phyloP scores from a whole-genome alignment of 2,329 filamentous ascomycete genomes.

The Aspergillus nomiae region DNA sequence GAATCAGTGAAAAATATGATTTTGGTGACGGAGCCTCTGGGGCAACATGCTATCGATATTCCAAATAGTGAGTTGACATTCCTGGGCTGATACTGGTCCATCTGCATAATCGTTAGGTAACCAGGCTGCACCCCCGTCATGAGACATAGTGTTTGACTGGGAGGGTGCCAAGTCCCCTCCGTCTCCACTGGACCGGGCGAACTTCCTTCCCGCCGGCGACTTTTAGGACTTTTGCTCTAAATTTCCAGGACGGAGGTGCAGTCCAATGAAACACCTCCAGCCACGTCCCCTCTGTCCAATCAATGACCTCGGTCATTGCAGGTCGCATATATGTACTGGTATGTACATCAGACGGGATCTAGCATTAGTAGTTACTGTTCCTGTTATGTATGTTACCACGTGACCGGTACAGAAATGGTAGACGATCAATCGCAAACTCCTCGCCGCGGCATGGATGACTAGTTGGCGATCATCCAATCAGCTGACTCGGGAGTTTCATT shows the following conservation, averaged over 20 bases:
- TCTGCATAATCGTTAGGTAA: not conserved
- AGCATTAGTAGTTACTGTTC: too few species aligned
- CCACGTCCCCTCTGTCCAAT: not conserved
- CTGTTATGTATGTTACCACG: not conserved
- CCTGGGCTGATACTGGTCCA: not conserved
- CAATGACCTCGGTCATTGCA: not conserved
- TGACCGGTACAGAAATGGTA: not conserved
- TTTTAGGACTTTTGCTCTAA: not conserved
- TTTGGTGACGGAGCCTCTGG: not conserved
- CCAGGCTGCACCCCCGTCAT: not conserved
- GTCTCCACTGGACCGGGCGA: not conserved
- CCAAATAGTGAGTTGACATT: too few species aligned
- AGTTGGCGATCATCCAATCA: not conserved
- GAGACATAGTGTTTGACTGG: not conserved
- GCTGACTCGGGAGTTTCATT: not conserved
- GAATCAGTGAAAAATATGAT: not conserved
- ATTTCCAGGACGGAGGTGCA: not conserved
- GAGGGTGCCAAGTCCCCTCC: not conserved
- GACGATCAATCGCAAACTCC: not conserved
- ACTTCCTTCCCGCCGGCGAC: slow-evolving; percentile 1
- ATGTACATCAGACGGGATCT: too few species aligned
- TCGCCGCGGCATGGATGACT: too few species aligned
- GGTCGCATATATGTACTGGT: too few species aligned
- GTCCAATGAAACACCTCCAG: not conserved
- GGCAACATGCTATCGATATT: not conserved